A percentile compares a stretch with the other conserved stretches of the same genome.
Evolutionary conservation across 352 stramenopile genomes (phyloP).

Genomic region (Globisporangium viniferum): DNA sequence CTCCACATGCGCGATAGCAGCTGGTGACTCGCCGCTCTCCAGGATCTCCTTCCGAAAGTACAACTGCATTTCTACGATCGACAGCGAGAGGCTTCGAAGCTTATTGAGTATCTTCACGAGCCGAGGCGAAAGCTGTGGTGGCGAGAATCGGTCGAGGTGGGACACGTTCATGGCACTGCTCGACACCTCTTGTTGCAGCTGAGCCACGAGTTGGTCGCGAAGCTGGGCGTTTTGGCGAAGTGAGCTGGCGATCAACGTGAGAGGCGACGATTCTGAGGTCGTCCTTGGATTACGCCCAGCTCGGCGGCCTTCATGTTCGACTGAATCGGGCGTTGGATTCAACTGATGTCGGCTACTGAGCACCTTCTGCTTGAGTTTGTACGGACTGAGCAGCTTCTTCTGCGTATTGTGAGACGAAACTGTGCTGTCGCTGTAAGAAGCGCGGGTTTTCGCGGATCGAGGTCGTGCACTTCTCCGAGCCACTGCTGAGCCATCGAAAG

Average conservation of each 20-base stretch:
- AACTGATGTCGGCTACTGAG: slow-evolving; percentile 30
- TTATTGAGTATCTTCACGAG: slow-evolving; percentile 56
- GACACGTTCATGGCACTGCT: slow-evolving; percentile 15
- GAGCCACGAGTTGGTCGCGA: slow-evolving; percentile 39
- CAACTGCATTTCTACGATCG: slow-evolving; percentile 58
- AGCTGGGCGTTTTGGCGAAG: slow-evolving; percentile 47
- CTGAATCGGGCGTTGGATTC: background rate
- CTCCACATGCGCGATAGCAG: slow-evolving; percentile 25
- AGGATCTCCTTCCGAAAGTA: slow-evolving; percentile 46
- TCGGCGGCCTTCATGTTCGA: background rate
- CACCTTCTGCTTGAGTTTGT: slow-evolving; percentile 65
- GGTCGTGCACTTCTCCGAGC: slow-evolving; percentile 7
- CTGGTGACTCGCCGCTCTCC: background rate
- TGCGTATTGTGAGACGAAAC: slow-evolving; percentile 5
- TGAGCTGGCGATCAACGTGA: slow-evolving; percentile 39
- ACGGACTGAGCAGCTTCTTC: slow-evolving; percentile 43
- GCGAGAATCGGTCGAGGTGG: slow-evolving; percentile 19
- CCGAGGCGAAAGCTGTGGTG: slow-evolving; percentile 28
- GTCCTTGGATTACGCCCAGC: background rate
- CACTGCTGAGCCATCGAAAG: background rate
- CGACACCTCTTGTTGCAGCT: slow-evolving; percentile 39
- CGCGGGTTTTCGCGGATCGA: slow-evolving; percentile 8
- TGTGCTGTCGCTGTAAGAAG: background rate
- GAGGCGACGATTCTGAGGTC: slow-evolving; percentile 9
- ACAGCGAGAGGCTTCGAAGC: slow-evolving; percentile 55